Evolutionary conservation across 192 early-diverging fungal species (phyloP), one percentile per base, ranked within the genome.

Genomic region (Rhizophagus prolifer): DNA sequence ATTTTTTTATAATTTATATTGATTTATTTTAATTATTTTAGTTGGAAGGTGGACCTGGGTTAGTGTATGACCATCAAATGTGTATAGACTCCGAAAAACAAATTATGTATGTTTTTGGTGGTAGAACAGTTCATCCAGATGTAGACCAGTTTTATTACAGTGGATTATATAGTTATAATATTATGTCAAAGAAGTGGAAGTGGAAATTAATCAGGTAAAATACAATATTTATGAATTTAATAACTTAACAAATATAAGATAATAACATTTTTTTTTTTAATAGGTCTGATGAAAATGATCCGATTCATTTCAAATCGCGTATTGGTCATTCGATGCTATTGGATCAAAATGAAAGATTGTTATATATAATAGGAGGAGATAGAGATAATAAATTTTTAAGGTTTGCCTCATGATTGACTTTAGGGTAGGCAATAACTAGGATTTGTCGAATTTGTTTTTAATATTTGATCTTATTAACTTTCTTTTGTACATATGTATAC

Each of bases 31-130:
- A n/a, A 16, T 58, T 62, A 36, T n/a, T 21, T 63, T 77, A 96
- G 90, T 70, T 80, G 6, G 89, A 95, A 74, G 89, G 89, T 58
- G 97, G 97, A 0, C 97, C 97, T 25, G 88, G 90, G 61, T 85
- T 98, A 14, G 90, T 97, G 38, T 98, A 93, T 72, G 96, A 98
- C 79, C 90, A 96, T 78, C 96, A 99, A 86, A 95, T 99, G 94
- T 90, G 91, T 67, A 82, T 97, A 54, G 96, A 99, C 71, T 75
- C 87, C 5, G 77, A 87, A 9, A 84, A 82, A 19, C 85, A 87
- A 58, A 87, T 88, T 12, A 78, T 98, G 0, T 99, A 97, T 82
- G 86, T 97, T 7, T 99, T 97, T 86, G 97, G 97, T 61, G 97
- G 97, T 71, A 84, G 93, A 46, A 88, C 88, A 1, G 85, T 93